Base-by-base conservation (phyloP, 2,329 filamentous ascomycete species). In the Fusarium papillatum region DNA sequence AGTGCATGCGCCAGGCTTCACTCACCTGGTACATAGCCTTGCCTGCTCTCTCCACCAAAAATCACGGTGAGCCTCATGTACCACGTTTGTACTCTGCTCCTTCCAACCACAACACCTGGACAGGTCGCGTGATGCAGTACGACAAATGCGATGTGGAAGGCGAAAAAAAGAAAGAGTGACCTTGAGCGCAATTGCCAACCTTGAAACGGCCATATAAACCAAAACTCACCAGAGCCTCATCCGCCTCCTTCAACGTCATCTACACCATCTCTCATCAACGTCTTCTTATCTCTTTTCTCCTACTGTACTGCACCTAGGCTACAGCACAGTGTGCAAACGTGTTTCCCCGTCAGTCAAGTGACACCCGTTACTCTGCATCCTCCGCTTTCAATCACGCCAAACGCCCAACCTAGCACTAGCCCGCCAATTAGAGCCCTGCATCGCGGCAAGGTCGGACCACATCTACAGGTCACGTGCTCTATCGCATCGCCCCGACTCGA, bases 391-490 rank as follows among this genome's bases (percentile, higher is more conserved):
- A 72, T 77, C 72, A 77, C 72, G 76, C 76, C 76, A 79, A 75
- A 24, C n/a, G 22, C n/a, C 70, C 53, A 53, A 69, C 38, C 46
- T 50, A 26, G 68, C 66, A 57, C 60, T 75, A 75, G 68, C 61
- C 46, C 29, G 19, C 71, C 74, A 70, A 73, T 73, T 69, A 68
- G 34, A 63, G 14, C 43, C n/a, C 34, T 68, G 57, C 16, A 26
- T 46, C 74, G 46, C 63, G 64, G 68, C 70, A 66, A 67, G 46
- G 73, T 77, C 69, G 75, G 65, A 71, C 71, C 75, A 76, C 69
- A 68, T 66, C 22, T 57, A 48, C 55, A 38, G 61, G 68, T 82
- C 81, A 82, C 81, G 81, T 82, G 81, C 63, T 46, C 31, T 26
- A 46, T 59, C 60, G 53, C 48, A 72, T 69, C 72, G 72, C 72